Evolutionary conservation across 192 early-diverging fungal genomes (phyloP), one percentile per base, ranked within the genome.

Genomic region (Chytriomyces sp.): DNA sequence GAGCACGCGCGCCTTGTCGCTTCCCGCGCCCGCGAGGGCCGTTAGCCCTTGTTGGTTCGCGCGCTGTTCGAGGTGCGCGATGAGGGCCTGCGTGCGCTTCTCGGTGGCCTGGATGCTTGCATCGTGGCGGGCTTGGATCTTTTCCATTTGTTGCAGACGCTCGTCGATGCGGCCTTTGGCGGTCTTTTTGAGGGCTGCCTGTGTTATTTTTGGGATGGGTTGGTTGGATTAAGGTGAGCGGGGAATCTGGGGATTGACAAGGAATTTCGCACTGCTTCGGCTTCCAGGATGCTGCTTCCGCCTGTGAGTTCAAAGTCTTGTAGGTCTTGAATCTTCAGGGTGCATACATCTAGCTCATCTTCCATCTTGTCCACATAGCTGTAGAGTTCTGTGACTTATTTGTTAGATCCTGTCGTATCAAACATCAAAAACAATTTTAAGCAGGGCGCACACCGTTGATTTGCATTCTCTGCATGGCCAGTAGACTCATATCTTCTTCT

Each of bases 41-140:
- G 22, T 30, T 22, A 52, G 28, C 19, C 44, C 10, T 52, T n/a
- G 26, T 52, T 68, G 52, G 40, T 68, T 53, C 28, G 66, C 66
- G 7, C 40, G 53, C 28, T 31, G 36, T 37, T 68, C 66, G 12
- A 68, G 28, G 10, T 53, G 25, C 31, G 54, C 49, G 10, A 68
- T 28, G 40, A 68, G 53, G 6, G 52, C 8, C 19, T 68, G 52
- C 28, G 22, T 25, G 2, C 66, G 66, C 49, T 52, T 68, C 25
- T 6, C 54, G 14, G 54, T 56, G 25, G 66, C 66, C 33, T 31
- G 7, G 8, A 68, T n/a, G 28, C 66, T 68, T 7, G 66, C 52
- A 36, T 68, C 66, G 52, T 68, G 66, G 33, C 66, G 33, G 8
- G n/a, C 14, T 68, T 68, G 66, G 25, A 68, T 55, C 28, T 68